These are phyloP conservation scores for Penicillium nucicola DNA, from an alignment of 495 filamentous ascomycete genomes.

Conservation along the genomic window DNA sequence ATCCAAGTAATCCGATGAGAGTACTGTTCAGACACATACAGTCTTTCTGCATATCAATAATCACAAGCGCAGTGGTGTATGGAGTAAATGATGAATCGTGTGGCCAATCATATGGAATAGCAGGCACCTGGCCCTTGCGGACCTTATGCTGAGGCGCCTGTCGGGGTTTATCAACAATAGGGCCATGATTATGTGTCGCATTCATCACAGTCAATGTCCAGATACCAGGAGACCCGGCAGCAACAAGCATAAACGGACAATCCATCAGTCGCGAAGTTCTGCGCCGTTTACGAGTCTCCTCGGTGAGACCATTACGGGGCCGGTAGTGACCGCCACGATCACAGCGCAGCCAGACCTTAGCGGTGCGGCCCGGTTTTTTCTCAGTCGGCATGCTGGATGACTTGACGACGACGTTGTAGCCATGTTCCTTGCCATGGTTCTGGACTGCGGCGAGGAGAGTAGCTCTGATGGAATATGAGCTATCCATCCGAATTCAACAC, in stretches of 20 bases:
- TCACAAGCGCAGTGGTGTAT: conserved; percentile 60
- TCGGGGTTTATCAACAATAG: conserved; percentile 39
- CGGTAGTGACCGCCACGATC: conserved; percentile 51
- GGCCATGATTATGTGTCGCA: conserved; percentile 45
- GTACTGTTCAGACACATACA: conserved; percentile 39
- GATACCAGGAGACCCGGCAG: conserved; percentile 42
- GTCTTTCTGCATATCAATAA: conserved; percentile 74
- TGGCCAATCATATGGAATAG: conserved; percentile 60
- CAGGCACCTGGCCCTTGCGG: conserved; percentile 46
- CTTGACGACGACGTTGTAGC: conserved; percentile 49
- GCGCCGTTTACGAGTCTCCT: conserved; percentile 46
- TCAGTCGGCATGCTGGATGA: conserved; percentile 47
- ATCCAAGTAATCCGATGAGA: neutral
- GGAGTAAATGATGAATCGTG: conserved; percentile 56
- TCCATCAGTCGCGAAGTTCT: conserved; percentile 47
- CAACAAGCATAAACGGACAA: conserved; percentile 47
- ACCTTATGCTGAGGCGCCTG: conserved; percentile 42
- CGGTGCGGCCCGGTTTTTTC: conserved; percentile 46
- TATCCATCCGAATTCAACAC: neutral
- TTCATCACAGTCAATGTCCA: conserved; percentile 46
- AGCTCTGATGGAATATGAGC: conserved; percentile 17
- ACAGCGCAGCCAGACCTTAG: conserved; percentile 48
- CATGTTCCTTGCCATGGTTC: conserved; percentile 42
- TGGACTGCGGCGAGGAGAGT: conserved; percentile 43
- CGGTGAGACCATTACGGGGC: conserved; percentile 47